These are phyloP conservation scores for Rhazya stricta DNA, from an alignment of 257 asterid genomes.

Conservation along the genomic window DNA sequence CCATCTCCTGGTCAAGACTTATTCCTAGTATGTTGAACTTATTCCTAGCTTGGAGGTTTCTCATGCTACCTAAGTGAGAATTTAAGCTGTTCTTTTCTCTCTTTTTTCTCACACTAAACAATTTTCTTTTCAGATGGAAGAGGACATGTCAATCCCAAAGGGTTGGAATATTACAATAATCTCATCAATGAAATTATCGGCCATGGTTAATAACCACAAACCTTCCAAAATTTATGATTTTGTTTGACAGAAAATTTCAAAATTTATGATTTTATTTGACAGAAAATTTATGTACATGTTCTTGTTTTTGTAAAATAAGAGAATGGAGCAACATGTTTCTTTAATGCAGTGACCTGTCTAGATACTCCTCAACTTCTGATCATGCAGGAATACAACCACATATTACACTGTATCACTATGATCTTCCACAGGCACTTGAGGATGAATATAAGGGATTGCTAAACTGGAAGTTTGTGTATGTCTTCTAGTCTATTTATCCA, in stretches of 20 bases:
- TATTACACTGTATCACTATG: slow-evolving; percentile 37
- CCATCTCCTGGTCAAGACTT: slow-evolving; percentile 8
- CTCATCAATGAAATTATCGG: slow-evolving; percentile 36
- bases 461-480: slow-evolving; percentile 40
- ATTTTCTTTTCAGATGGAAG: not conserved
- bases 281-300: slow-evolving; percentile 19
- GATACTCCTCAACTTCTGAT: not conserved
- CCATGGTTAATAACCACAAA: slow-evolving; percentile 10
- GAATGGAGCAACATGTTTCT: not conserved
- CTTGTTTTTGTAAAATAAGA: not conserved
- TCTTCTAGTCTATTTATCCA: not conserved
- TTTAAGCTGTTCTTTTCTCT: not conserved
- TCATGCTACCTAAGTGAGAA: not conserved
- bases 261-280: not conserved
- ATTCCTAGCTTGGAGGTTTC: not conserved
- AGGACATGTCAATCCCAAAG: slow-evolving; percentile 13
- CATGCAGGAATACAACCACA: slow-evolving; percentile 50
- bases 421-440: slow-evolving; percentile 50
- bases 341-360: not conserved
- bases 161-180: slow-evolving; percentile 41
- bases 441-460: slow-evolving; percentile 52
- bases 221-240: not conserved
- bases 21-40: not conserved
- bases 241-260: slow-evolving; percentile 16
- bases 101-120: not conserved